phyloP scores from a whole-genome alignment of 306 rosid genomes.

The Prunus fruticosa region DNA sequence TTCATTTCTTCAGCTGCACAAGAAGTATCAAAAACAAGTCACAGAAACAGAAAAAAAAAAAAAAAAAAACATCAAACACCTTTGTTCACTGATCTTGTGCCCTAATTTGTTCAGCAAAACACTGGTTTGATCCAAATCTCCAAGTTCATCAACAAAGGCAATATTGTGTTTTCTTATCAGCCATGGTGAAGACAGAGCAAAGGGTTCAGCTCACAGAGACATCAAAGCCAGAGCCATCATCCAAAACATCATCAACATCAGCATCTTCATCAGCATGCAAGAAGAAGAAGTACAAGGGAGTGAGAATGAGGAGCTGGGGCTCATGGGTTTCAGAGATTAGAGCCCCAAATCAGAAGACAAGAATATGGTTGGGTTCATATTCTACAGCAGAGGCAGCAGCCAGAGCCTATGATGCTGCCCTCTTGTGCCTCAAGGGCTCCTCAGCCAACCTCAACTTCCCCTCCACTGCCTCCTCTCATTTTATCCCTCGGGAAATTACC shows the following conservation, averaged over 20 bases:
- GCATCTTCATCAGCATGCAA: slow-evolving; percentile 17
- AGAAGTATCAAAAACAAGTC: slow-evolving; percentile 24
- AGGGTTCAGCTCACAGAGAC: slow-evolving; percentile 40
- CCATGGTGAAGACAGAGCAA: slow-evolving; percentile 76
- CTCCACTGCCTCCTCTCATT: slow-evolving; percentile 21
- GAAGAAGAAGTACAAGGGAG: slow-evolving; percentile 86
- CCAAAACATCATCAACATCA: slow-evolving; percentile 9
- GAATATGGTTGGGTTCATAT: slow-evolving; percentile 96
- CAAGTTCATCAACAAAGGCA: background rate
- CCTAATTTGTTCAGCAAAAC: background rate
- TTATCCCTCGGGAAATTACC: slow-evolving; percentile 40
- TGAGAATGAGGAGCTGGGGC: slow-evolving; percentile 98
- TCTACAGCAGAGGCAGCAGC: slow-evolving; percentile 98
- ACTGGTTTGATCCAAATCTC: background rate
- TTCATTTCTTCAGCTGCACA: slow-evolving; percentile 34
- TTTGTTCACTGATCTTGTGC: too few relatives aligned
- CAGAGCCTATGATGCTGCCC: slow-evolving; percentile 97
- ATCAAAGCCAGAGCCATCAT: slow-evolving; percentile 18
- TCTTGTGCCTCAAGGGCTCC: slow-evolving; percentile 88
- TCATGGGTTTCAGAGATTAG: slow-evolving; percentile 98
- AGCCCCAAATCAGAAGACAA: slow-evolving; percentile 93
- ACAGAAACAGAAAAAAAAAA: background rate
- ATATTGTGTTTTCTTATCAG: background rate
- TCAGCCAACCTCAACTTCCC: slow-evolving; percentile 87
- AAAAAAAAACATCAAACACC: too few relatives aligned